A percentile compares a stretch with the other conserved stretches of the same genome.
Conservation (phyloP, 495 filamentous ascomycete genomes). For the Penicillium roqueforti region DNA sequence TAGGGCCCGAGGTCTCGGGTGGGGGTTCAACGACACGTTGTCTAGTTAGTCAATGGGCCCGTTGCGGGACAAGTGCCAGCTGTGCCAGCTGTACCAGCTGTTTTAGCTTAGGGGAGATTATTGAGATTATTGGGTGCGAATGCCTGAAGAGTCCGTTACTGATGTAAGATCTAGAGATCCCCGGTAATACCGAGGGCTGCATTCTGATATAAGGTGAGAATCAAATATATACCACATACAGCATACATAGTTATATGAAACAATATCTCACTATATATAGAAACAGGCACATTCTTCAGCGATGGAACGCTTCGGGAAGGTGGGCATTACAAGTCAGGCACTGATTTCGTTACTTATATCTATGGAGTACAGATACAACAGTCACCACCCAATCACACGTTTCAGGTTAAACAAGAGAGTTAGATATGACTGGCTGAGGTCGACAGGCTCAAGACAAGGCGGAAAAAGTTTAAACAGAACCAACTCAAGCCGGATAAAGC, state of each 20-base stretch:
- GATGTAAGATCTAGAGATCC: background rate
- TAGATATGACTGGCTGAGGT: background rate
- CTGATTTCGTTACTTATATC: background rate
- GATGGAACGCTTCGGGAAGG: background rate
- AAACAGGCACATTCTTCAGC: background rate
- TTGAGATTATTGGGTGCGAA: constrained; percentile 2
- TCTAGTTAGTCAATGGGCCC: constrained; percentile 17
- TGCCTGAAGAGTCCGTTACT: constrained; percentile 6
- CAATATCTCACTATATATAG: constrained; percentile 8
- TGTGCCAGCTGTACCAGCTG: background rate
- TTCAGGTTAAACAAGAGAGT: background rate
- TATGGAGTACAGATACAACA: background rate
- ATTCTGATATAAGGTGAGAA: background rate
- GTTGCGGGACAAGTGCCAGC: constrained; percentile 12
- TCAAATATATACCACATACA: no score
- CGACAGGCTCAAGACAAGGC: background rate
- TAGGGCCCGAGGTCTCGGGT: constrained; percentile 4
- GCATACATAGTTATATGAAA: no score
- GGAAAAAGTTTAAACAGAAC: background rate
- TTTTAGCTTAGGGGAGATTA: background rate
- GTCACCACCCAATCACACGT: background rate
- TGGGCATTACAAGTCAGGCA: background rate
- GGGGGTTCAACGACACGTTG: constrained; percentile 17
- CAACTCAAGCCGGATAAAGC: background rate
- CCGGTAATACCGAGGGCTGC: background rate